Evolutionary conservation across 371 early-diverging fungal genomes (phyloP), one percentile per base, ranked within the genome.

Genomic region (Gilbertella persicaria): DNA sequence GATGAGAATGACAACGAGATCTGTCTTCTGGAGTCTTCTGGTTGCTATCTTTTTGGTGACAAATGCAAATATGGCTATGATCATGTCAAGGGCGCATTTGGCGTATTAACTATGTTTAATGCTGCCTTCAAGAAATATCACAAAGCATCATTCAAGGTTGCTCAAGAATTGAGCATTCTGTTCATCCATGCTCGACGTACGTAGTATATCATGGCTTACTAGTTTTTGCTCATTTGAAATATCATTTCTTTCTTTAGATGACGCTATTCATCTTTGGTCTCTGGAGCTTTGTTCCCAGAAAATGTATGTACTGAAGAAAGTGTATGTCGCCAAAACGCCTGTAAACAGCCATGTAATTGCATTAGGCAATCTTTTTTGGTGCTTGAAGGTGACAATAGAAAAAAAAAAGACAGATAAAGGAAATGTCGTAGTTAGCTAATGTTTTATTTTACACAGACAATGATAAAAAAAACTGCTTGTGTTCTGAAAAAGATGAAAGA

Each of bases 281-380:
- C 36, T 55, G 48, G 56, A 55, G 49, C 56, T 55, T 36, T 55
- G 43, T 20, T 55, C 49, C 9, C 25, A 33, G 14, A 43, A 55
- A 36, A 13, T 55, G n/a, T 49, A 55, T 48, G 35, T 35, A 16
- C 49, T 43, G 0, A 42, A 55, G 9, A 55, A 55, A 29, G 43
- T 37, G 4, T 55, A 42, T 37, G 43, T 43, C 20, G 48, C 35
- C 37, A n/a, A 33, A 35, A 43, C 43, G 20, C 49, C 49, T 4
- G 28, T 41, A 47, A 14, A 14, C n/a, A 54, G 28, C 42, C 30
- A 41, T 41, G 33, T 55, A 17, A 10, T 55, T 39, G 47, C 55
- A 21, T 30, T 55, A 42, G 55, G 55, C 10, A 55, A 55, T 41
- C 21, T 55, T 14, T 24, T 40, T 9, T 55, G 42, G 47, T 40